phyloP scores from a whole-genome alignment of 306 rosid genomes.

The Malus fusca region DNA sequence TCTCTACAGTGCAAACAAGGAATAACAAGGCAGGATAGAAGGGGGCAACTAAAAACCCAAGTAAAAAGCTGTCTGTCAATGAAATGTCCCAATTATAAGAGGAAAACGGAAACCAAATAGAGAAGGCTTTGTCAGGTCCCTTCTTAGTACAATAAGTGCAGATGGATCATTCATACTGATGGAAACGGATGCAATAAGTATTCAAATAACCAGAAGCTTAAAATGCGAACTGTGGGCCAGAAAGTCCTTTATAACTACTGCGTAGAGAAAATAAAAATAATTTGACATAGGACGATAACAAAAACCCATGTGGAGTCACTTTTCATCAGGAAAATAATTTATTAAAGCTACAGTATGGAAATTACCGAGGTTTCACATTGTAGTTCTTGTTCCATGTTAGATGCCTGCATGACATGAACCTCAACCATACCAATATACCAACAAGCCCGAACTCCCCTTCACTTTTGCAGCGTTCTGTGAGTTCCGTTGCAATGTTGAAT shows the following conservation, averaged over 20 bases:
- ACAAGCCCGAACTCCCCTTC: constrained; percentile 25
- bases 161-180: background rate
- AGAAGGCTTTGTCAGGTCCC: background rate
- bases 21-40: background rate
- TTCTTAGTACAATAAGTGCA: background rate
- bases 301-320: background rate
- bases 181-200: background rate
- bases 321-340: background rate
- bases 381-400: constrained; percentile 35
- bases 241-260: background rate
- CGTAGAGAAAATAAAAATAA: background rate
- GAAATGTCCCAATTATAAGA: background rate
- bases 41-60: background rate
- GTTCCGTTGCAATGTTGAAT: constrained; percentile 29
- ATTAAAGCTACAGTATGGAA: background rate
- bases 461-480: constrained; percentile 22
- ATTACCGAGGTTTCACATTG: constrained; percentile 36
- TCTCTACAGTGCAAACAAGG: background rate
- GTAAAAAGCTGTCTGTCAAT: background rate
- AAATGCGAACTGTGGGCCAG: background rate
- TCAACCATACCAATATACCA: constrained; percentile 35
- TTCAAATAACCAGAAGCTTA: background rate
- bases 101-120: background rate
- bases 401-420: constrained; percentile 35
- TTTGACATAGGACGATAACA: background rate